Conservation (phyloP, 1,284 basidiomycete species). For the Pseudozyma pruni region DNA sequence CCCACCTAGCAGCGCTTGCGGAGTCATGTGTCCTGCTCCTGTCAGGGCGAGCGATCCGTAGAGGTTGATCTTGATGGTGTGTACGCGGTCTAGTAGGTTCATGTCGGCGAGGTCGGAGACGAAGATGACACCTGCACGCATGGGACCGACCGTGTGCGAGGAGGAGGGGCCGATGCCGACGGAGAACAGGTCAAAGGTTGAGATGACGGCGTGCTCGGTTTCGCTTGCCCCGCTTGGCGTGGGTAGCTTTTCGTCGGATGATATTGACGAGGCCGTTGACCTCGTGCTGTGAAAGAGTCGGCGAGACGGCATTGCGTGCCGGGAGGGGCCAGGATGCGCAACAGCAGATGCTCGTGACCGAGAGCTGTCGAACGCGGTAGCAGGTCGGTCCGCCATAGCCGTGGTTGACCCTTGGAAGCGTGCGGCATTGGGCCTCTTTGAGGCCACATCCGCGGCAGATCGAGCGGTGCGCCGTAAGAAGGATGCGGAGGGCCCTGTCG, state of each 20-base stretch:
- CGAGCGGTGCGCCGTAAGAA: constrained; percentile 21
- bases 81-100: constrained; percentile 78
- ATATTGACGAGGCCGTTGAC: not conserved
- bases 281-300: constrained; percentile 8
- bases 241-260: constrained; percentile 1
- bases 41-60: constrained; percentile 73
- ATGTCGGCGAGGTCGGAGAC: constrained; percentile 76
- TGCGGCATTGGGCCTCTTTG: not conserved
- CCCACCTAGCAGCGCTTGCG: constrained; percentile 89
- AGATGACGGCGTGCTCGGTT: constrained; percentile 88
- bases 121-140: constrained; percentile 90
- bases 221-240: constrained; percentile 18
- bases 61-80: constrained; percentile 84
- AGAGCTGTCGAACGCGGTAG: not conserved
- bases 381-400: no score
- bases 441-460: not conserved
- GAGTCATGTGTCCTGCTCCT: constrained; percentile 94
- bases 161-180: constrained; percentile 75
- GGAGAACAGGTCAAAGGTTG: constrained; percentile 81
- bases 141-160: constrained; percentile 79
- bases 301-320: not conserved
- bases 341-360: not conserved
- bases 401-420: no score
- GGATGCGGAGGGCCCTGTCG: constrained; percentile 8
- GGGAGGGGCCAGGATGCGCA: not conserved